These are phyloP conservation scores for Abortiporus biennis DNA, from an alignment of 1,284 basidiomycete species.

Conservation along the genomic window DNA sequence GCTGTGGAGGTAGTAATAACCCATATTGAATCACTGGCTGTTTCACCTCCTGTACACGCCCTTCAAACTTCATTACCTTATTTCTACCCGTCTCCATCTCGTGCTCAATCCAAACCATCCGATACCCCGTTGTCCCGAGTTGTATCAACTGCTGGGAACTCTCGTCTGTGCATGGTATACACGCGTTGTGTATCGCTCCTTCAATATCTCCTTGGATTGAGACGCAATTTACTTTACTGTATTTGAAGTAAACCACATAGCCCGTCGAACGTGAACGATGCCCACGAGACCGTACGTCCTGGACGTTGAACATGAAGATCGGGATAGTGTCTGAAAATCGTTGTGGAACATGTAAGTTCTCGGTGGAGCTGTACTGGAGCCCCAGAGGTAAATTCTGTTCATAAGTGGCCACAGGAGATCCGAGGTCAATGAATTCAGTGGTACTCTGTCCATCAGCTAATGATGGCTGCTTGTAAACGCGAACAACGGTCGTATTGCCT, in stretches of 20 bases:
- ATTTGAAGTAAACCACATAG: conserved; percentile 20
- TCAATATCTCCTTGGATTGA: no score
- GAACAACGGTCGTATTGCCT: conserved; percentile 21
- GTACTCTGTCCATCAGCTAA: conserved; percentile 7
- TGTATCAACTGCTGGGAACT: conserved; percentile 37
- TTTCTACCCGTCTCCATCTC: conserved; percentile 43
- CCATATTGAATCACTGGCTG: conserved; percentile 16
- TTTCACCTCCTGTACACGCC: conserved; percentile 13
- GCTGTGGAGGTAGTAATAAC: conserved; percentile 33
- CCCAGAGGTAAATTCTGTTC: conserved; percentile 14
- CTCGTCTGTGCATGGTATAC: conserved; percentile 17
- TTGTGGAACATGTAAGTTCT: conserved; percentile 3
- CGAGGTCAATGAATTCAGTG: conserved; percentile 15
- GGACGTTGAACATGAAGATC: conserved; percentile 17
- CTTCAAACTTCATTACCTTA: conserved; percentile 37
- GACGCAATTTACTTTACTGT: no score
- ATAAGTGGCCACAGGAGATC: conserved; percentile 15
- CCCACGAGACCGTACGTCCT: conserved; percentile 8
- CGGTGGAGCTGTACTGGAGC: conserved; percentile 1
- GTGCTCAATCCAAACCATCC: conserved; percentile 48
- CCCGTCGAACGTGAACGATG: conserved; percentile 7
- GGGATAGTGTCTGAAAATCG: conserved; percentile 8
- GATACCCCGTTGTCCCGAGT: conserved; percentile 37
- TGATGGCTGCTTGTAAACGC: conserved; percentile 21
- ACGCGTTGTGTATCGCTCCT: no score